Conservation (phyloP, 208 protist genomes). For the Tritrichomonas musculus region DNA sequence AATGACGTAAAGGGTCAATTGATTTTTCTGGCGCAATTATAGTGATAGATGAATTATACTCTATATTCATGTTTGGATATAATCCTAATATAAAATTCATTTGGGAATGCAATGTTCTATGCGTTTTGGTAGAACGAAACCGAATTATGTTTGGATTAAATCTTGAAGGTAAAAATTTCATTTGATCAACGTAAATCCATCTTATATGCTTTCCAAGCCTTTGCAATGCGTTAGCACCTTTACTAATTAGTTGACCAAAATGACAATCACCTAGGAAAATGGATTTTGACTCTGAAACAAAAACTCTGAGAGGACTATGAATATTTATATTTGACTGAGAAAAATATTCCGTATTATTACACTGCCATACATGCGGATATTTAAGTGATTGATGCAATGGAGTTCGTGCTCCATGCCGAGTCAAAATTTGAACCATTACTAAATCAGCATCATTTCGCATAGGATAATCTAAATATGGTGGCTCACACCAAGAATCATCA, state of each 20-base stretch:
- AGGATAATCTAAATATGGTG: not conserved
- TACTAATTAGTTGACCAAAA: not conserved
- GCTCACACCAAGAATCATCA: not conserved
- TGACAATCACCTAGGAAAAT: not conserved
- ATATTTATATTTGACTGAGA: not conserved
- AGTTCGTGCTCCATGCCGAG: not conserved
- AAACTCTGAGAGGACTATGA: not conserved
- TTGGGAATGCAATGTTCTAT: conserved; percentile 7
- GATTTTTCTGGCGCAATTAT: not conserved
- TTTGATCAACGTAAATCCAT: not conserved
- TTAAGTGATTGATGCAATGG: not conserved
- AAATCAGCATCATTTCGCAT: not conserved
- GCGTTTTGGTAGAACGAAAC: not conserved
- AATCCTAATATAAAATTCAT: not conserved
- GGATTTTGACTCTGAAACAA: not conserved
- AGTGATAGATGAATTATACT: not conserved
- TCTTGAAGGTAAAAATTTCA: not conserved
- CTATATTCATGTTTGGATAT: not conserved
- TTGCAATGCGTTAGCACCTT: not conserved
- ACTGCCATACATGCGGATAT: not conserved
- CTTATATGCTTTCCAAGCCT: not conserved
- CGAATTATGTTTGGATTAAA: not conserved
- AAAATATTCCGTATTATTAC: not conserved
- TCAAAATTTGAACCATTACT: not conserved
- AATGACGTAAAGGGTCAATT: not conserved